Percentiles rank a stretch among this genome's conserved stretches.
Evolutionary conservation across 106 monocot genomes (phyloP).

Genomic region (Alisma plantagoaquatica): DNA sequence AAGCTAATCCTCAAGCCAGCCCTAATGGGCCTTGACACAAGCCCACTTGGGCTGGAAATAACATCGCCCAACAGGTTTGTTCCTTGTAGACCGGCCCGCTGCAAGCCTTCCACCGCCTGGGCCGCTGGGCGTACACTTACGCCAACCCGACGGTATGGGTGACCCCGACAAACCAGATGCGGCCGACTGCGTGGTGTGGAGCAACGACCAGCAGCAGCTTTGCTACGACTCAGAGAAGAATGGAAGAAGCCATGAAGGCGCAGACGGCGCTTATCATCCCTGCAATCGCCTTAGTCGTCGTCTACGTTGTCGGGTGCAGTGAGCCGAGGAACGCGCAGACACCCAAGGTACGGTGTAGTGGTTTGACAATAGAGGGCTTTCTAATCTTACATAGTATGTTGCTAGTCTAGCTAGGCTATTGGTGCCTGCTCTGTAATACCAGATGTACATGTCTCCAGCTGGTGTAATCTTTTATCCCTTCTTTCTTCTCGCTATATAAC

Average conservation of each 20-base stretch:
- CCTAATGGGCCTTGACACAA: too few relatives aligned
- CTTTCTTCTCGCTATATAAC: too few relatives aligned
- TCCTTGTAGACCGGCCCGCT: conserved; percentile 69
- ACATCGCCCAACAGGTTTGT: too few relatives aligned
- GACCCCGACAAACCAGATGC: conserved; percentile 47
- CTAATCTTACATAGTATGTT: too few relatives aligned
- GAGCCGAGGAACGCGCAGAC: conserved; percentile 82
- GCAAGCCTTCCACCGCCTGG: conserved; percentile 74
- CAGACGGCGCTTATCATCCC: conserved; percentile 60
- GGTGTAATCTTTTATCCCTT: too few relatives aligned
- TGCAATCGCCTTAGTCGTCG: conserved; percentile 54
- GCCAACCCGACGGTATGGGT: conserved; percentile 91
- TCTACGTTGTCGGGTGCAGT: conserved; percentile 84
- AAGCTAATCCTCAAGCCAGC: too few relatives aligned
- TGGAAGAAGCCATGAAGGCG: conserved; percentile 89
- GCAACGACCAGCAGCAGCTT: conserved; percentile 65
- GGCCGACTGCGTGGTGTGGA: conserved; percentile 63
- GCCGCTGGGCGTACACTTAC: conserved; percentile 69
- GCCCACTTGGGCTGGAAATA: too few relatives aligned
- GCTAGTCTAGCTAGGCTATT: too few relatives aligned
- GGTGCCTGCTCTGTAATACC: too few relatives aligned
- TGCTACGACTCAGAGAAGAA: conserved; percentile 64
- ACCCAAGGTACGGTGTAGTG: conserved; percentile 63
- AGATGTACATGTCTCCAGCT: too few relatives aligned
- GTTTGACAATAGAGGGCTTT: too few relatives aligned